Conservation (phyloP, 2,329 filamentous ascomycete species). For the Colletotrichum tamarilloi region DNA sequence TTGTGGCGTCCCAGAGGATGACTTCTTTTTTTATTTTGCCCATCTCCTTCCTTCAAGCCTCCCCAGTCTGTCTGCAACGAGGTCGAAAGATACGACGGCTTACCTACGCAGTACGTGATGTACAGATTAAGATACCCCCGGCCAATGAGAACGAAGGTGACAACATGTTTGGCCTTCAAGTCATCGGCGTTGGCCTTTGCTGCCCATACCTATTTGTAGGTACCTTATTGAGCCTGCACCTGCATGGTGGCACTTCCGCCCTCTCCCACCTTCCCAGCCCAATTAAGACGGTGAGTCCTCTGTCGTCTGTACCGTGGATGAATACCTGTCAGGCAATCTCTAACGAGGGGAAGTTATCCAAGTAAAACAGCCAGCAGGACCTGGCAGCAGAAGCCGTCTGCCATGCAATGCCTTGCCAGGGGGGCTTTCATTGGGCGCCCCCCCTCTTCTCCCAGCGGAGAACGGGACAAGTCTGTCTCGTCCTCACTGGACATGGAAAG, state of each 20-base stretch:
- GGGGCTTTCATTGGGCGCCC: slow-evolving; percentile 7
- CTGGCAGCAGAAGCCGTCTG: slow-evolving; percentile 2
- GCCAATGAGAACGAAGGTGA: neutral
- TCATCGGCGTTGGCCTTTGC: neutral
- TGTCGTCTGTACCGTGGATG: neutral
- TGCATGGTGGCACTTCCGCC: neutral
- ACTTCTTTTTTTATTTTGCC: neutral
- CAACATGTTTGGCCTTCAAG: neutral
- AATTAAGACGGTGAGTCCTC: neutral
- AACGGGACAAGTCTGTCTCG: slow-evolving; percentile 6
- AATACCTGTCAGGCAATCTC: slow-evolving; percentile 11
- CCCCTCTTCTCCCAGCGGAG: slow-evolving; percentile 12
- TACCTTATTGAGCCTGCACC: neutral
- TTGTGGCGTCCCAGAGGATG: slow-evolving; percentile 17
- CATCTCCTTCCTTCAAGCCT: neutral
- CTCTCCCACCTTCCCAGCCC: neutral
- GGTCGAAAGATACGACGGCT: neutral
- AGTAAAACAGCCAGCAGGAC: neutral
- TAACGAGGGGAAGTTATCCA: neutral
- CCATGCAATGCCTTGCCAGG: slow-evolving; percentile 16
- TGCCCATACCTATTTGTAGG: neutral
- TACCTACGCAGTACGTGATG: neutral
- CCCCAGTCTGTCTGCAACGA: neutral
- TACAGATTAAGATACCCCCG: neutral
- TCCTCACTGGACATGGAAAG: slow-evolving; percentile 17